Conservation (phyloP, 352 stramenopile species). For the Peronosclerospora sorghi region DNA sequence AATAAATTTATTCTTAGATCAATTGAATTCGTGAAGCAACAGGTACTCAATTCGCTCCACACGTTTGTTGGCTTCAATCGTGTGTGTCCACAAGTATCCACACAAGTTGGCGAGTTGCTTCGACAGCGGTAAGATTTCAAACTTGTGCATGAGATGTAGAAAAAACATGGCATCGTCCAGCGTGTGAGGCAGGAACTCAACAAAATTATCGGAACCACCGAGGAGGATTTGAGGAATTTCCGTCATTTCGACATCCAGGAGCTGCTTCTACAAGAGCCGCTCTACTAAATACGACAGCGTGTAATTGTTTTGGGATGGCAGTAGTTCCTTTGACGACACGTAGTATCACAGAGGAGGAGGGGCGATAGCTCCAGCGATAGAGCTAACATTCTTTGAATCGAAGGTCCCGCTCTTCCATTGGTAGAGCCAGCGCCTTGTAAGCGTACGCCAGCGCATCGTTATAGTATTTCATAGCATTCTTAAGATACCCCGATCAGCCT, state of each 20-base stretch:
- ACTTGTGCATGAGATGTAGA: constrained; percentile 93
- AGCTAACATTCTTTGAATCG: no score
- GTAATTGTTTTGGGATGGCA: constrained; percentile 97
- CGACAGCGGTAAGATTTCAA: constrained; percentile 96
- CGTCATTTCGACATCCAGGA: constrained; percentile 90
- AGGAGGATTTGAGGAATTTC: constrained; percentile 92
- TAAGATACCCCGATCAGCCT: no score
- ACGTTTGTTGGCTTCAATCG: constrained; percentile 93
- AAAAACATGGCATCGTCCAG: constrained; percentile 95
- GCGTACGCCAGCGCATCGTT: no score
- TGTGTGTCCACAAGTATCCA: constrained; percentile 98
- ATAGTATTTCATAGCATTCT: no score
- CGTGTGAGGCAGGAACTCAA: constrained; percentile 91
- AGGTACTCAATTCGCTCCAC: constrained; percentile 99
- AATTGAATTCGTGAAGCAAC: constrained; percentile 96
- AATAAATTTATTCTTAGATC: constrained; percentile 94
- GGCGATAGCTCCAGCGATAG: no score
- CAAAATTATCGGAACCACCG: constrained; percentile 81
- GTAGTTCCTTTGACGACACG: constrained; percentile 93
- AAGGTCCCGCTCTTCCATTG: no score
- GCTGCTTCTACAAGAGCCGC: constrained; percentile 82
- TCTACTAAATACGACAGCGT: no score
- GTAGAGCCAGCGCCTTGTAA: constrained; percentile 76
- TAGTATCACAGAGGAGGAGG: constrained; percentile 99
- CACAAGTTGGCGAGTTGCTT: constrained; percentile 98